Conservation (phyloP, 805 yeast species). For the Suhomyces emberorum region DNA sequence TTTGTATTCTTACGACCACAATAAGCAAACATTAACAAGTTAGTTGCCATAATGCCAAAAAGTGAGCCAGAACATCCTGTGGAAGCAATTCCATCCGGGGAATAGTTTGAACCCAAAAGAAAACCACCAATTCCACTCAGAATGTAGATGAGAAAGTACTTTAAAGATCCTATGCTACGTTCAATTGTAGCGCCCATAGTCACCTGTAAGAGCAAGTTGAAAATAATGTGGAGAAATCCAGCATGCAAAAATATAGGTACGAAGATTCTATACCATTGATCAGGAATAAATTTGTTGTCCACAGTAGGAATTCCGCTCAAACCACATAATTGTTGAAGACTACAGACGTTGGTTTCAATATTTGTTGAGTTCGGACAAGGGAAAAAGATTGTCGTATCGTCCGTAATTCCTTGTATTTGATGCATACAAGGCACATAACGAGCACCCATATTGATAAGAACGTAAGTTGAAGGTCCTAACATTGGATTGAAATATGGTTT, state of each 20-base stretch:
- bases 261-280: slow-evolving; percentile 68
- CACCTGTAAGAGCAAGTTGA: slow-evolving; percentile 59
- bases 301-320: slow-evolving; percentile 44
- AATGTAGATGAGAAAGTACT: slow-evolving; percentile 55
- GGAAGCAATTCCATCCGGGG: slow-evolving; percentile 63
- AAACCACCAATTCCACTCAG: slow-evolving; percentile 66
- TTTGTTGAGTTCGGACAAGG: slow-evolving; percentile 72
- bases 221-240: slow-evolving; percentile 64
- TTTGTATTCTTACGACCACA: slow-evolving; percentile 50
- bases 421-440: slow-evolving; percentile 72
- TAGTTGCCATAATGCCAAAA: slow-evolving; percentile 65
- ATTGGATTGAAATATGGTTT: slow-evolving; percentile 74
- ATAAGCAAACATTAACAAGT: slow-evolving; percentile 52
- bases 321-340: slow-evolving; percentile 58
- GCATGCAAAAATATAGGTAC: slow-evolving; percentile 75
- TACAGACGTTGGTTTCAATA: slow-evolving; percentile 52
- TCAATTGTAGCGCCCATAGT: slow-evolving; percentile 62
- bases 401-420: slow-evolving; percentile 46
- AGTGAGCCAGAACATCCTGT: slow-evolving; percentile 72
- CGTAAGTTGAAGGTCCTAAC: slow-evolving; percentile 71
- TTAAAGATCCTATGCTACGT: slow-evolving; percentile 49
- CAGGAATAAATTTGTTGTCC: slow-evolving; percentile 39
- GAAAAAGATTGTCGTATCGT: slow-evolving; percentile 42
- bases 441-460: slow-evolving; percentile 67
- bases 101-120: slow-evolving; percentile 63